Evolutionary conservation across 225 moss, liverwort and hornwort species (phyloP), one percentile per base, ranked within the genome.

Genomic region (Lunularia cruciata): DNA sequence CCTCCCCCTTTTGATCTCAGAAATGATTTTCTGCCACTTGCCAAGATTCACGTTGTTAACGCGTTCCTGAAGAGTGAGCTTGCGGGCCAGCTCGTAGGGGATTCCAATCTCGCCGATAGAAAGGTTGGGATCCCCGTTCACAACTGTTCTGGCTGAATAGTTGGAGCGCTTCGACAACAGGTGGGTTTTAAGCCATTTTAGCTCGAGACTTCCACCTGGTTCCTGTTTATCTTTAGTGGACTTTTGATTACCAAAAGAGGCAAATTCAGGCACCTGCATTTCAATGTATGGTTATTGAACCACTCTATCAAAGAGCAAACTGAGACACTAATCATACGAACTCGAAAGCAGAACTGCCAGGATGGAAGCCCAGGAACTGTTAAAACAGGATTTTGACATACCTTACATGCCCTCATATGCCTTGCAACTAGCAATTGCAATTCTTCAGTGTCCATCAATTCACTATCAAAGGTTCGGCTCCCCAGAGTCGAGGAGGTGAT

Each of bases 41-140:
- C 59, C 33, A 15, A 76, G 65, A 63, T 91, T 95, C 60, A 77
- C 57, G 3, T 8, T 40, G 57, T 82, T 87, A 0, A 85, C 84
- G 66, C 73, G 81, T 69, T 88, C 95, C 6, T 88, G 80, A 40
- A 90, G 42, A 3, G 95, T 95, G 66, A 95, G 69, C 30, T 76
- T 76, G 23, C 67, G 73, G 13, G 88, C 85, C 43, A 95, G 65
- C 67, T 80, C 86, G 70, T 82, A 69, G 1, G 95, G 95, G 48
- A 95, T 76, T 52, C 85, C 88, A 58, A 92, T 87, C 60, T 92
- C 88, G 32, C 74, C 88, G 32, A 95, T 85, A 40, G 31, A 35
- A 51, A 95, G 66, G 16, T 73, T 85, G 40, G 95, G 95, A 75
- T 95, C 92, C n/a, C 95, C 95, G 30, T 74, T 81, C 40, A 95